Evolutionary conservation across 352 stramenopile species (phyloP).

Genomic region (Phytophthora idaei): DNA sequence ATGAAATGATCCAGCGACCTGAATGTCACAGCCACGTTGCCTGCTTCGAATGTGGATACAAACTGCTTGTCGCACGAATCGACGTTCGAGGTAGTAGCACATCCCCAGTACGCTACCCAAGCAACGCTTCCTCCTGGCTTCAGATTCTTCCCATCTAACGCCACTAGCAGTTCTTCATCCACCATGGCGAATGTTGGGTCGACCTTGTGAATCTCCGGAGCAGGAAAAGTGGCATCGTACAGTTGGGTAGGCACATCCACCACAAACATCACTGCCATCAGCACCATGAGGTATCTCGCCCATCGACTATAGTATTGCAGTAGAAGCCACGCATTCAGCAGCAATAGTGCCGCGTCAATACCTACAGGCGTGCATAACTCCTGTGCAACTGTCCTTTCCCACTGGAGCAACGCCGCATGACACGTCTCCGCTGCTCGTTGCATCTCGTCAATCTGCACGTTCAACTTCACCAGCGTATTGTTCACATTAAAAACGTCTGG

Average conservation of each 20-base stretch:
- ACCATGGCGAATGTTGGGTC: conserved; percentile 76
- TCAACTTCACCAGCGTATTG: conserved; percentile 48
- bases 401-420: conserved; percentile 46
- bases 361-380: conserved; percentile 63
- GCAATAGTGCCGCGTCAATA: conserved; percentile 52
- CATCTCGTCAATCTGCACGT: conserved; percentile 46
- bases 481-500: conserved; percentile 44
- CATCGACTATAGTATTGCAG: conserved; percentile 63
- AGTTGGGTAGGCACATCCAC: conserved; percentile 54
- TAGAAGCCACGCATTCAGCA: conserved; percentile 49
- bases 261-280: conserved; percentile 50
- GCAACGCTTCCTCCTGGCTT: conserved; percentile 71
- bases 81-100: conserved; percentile 61
- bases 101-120: conserved; percentile 86
- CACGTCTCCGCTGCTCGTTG: conserved; percentile 44
- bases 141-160: conserved; percentile 75
- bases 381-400: conserved; percentile 50
- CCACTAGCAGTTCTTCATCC: conserved; percentile 73
- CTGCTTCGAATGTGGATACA: conserved; percentile 57
- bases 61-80: conserved; percentile 79
- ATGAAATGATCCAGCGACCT: conserved; percentile 81
- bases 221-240: conserved; percentile 60
- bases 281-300: conserved; percentile 53
- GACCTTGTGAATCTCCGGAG: conserved; percentile 58
- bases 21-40: conserved; percentile 76